These are phyloP conservation scores for Neopestalotiopsis sp. DNA, from an alignment of 2,329 filamentous ascomycete species.

Conservation along the genomic window DNA sequence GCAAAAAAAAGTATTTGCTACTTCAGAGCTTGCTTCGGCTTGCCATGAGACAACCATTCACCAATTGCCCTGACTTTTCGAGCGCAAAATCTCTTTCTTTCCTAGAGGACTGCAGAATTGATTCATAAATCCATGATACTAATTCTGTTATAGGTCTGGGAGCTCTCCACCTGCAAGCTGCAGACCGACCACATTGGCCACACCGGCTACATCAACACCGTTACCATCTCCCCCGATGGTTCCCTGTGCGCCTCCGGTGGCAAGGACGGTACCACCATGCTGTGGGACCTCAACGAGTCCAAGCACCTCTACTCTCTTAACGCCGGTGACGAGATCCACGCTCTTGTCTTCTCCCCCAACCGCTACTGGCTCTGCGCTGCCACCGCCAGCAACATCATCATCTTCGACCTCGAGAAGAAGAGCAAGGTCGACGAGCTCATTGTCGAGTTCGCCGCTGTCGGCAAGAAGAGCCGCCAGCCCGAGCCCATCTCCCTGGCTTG, in stretches of 20 bases:
- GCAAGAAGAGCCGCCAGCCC: constrained; percentile 99
- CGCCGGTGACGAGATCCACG: constrained; percentile 99
- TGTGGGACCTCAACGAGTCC: constrained; percentile 99
- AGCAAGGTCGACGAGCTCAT: constrained; percentile 99
- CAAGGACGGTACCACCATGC: constrained; percentile 99
- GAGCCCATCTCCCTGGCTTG: constrained; percentile 98
- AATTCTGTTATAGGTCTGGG: constrained; percentile 79
- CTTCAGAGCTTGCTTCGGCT: constrained; percentile 89
- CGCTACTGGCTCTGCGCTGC: constrained; percentile 99
- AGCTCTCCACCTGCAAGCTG: constrained; percentile 98
- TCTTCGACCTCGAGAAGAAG: constrained; percentile 99
- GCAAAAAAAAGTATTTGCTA: constrained; percentile 98
- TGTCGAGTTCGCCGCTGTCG: constrained; percentile 93
- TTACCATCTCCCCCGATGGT: constrained; percentile 99
- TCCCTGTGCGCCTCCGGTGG: constrained; percentile 98
- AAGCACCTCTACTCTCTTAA: constrained; percentile 99
- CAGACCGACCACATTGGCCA: constrained; percentile 99
- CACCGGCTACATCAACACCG: constrained; percentile 99
- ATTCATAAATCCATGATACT: not conserved
- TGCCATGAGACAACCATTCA: constrained; percentile 98
- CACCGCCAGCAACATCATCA: constrained; percentile 97
- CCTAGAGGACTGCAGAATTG: not conserved
- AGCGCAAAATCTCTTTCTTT: constrained; percentile 30
- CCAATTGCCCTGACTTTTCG: constrained; percentile 77
- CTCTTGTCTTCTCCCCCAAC: constrained; percentile 99